Conservation (phyloP, 73 alveolate genomes). For the Symbiodinium natans region DNA sequence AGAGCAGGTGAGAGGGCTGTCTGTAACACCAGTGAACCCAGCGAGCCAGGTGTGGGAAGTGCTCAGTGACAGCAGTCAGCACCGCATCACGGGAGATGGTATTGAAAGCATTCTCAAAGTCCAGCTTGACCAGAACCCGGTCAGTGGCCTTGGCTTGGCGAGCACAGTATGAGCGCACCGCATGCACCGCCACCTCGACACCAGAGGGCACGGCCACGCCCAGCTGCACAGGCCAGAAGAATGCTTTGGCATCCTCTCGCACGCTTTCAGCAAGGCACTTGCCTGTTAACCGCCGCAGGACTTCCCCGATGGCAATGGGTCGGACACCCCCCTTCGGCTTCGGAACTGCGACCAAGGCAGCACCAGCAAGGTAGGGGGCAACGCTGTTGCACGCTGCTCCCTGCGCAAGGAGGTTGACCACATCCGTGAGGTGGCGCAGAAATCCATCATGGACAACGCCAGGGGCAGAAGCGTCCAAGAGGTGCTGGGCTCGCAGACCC, state of each 20-base stretch:
- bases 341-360: not conserved
- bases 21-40: not conserved
- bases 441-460: not conserved
- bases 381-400: not conserved
- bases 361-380: not conserved
- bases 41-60: not conserved
- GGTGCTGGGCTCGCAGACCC: constrained; percentile 3
- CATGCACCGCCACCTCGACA: not conserved
- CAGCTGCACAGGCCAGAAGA: not conserved
- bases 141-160: not conserved
- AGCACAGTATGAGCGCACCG: not conserved
- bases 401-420: not conserved
- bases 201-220: constrained; percentile 10
- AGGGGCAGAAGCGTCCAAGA: not conserved
- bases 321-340: not conserved
- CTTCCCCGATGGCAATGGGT: constrained; percentile 49
- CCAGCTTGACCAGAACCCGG: constrained; percentile 17
- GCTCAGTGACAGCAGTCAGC: no score
- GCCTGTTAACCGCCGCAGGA: constrained; percentile 31
- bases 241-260: not conserved
- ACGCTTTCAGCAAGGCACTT: not conserved
- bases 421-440: not conserved
- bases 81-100: not conserved
- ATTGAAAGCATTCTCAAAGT: constrained; percentile 11
- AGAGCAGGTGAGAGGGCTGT: not conserved